Conservation (phyloP, 2,329 filamentous ascomycete genomes). For the Fusarium sp. region DNA sequence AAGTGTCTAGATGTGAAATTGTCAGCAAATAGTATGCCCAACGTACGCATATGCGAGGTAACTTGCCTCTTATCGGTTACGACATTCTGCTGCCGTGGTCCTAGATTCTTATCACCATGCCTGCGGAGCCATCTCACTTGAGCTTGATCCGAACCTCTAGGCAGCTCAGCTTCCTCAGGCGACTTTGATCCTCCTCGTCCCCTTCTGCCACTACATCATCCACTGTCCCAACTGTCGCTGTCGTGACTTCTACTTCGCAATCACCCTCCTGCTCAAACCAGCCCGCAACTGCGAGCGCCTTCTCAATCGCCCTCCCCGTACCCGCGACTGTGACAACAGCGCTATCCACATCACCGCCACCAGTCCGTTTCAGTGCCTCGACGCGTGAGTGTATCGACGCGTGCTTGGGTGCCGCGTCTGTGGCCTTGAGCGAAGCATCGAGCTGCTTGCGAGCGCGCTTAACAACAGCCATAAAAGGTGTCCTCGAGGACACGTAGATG, state of each 20-base stretch:
- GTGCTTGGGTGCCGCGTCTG: conserved; percentile 58
- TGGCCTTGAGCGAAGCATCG: conserved; percentile 57
- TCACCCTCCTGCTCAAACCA: conserved; percentile 71
- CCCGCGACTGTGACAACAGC: conserved; percentile 66
- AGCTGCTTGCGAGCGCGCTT: conserved; percentile 72
- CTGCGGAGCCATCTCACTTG: conserved; percentile 47
- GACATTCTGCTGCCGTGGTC: conserved; percentile 8
- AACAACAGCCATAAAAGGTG: conserved; percentile 73
- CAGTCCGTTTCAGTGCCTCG: conserved; percentile 51
- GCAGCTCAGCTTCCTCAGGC: conserved; percentile 60
- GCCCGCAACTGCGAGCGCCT: conserved; percentile 67
- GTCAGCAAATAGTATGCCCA: conserved; percentile 20
- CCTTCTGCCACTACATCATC: conserved; percentile 67
- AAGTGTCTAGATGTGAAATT: conserved; percentile 1
- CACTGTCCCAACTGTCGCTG: conserved; percentile 69
- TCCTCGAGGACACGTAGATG: conserved; percentile 71
- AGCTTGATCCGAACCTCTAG: conserved; percentile 60
- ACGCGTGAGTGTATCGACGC: conserved; percentile 58
- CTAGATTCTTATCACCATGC: conserved; percentile 16
- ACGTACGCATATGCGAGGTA: conserved; percentile 15
- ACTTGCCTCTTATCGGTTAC: conserved; percentile 19
- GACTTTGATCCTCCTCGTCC: conserved; percentile 52
- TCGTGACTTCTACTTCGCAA: conserved; percentile 67
- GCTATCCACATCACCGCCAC: conserved; percentile 42
- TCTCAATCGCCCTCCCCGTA: conserved; percentile 72